Evolutionary conservation across 768 basidiomycete species (phyloP), one percentile per base, ranked within the genome.

Genomic region (Boletus patriciae): DNA sequence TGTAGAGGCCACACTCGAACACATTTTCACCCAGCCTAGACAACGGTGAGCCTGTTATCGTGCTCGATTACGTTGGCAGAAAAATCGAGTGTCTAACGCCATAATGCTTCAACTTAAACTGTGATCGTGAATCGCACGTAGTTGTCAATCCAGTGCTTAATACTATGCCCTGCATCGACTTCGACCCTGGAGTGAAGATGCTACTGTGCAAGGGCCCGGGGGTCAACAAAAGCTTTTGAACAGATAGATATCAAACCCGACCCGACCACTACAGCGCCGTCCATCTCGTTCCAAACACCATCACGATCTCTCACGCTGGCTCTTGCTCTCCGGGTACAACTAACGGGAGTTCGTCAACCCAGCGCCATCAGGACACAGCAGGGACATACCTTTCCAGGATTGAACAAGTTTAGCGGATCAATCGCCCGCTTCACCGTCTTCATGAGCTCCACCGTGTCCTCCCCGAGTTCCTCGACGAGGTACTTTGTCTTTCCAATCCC

Each of bases 401-500:
- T 97, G 71, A 94, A 79, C 47, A 97, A 75, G 64, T 89, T 85
- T 46, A 83, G 66, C 1, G 94, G 93, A 70, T 96, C 94, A 13
- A 94, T 75, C 3, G 86, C 80, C 40, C 74, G 73, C 72, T 96
- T 98, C 64, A 97, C 79, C n/a, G 79, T 82, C 75, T 83, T 85
- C 93, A 97, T 94, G 11, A 96, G 74, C 46, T 84, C 82, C 12
- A 97, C 86, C 0, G 94, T 95, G 5, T 84, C 86, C 45, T 76
- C 76, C 0, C 95, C 95, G 1, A 98, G 80, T 69, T 98, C 95
- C n/a, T 86, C 80, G 18, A 75, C 69, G 3, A 98, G 80, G 70
- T 91, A 96, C 65, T 88, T 83, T 63, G 84, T 88, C 76, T 94
- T 94, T 11, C 92, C 92, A 8, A 94, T 72, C 1, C 93, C 92